Evolutionary conservation across 495 filamentous ascomycete species (phyloP), one percentile per base, ranked within the genome.

Genomic region (Penicillium goetzii): DNA sequence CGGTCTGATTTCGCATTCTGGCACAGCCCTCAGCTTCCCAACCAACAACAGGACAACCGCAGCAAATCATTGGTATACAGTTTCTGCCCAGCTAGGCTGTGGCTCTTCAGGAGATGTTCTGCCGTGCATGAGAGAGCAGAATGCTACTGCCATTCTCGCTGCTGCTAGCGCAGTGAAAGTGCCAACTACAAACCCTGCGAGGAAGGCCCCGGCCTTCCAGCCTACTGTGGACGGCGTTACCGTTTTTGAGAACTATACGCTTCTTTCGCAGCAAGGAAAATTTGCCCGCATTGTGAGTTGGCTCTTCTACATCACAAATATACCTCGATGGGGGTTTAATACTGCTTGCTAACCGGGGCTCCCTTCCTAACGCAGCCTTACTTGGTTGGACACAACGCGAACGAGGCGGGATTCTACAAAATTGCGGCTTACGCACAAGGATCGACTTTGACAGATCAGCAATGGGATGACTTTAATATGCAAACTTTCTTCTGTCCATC

Each of bases 1-100:
- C 14, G 79, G 76, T 9, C 64, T 85, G 17, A 87, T 88, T 61
- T 75, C 79, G 17, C 73, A 84, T 51, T 87, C 84, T 28, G 85
- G 85, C 9, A 85, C 68, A 30, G 83, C 81, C 5, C 65, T 81
- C 23, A 79, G 79, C 68, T 81, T 80, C 61, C 66, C 67, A 10
- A 64, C 71, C 14, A 79, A 78, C 45, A 76, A 72, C 12, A 40
- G 23, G 9, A 63, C 70, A 14, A 51, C 63, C 19, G 62, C 74
- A 1, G 64, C 68, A 1, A 53, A 28, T 10, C 36, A 68, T 49
- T 86, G 76, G 72, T 76, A 79, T 59, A 78, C 72, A 50, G 71
- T 79, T 9, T 71, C 81, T 12, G 62, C 68, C 1, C 62, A 50
- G 7, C 73, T 86, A 23, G 80, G 77, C 14, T 83, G 80, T 49